Evolutionary conservation across 2,329 filamentous ascomycete genomes (phyloP), one percentile per base, ranked within the genome.

Genomic region (Truncatella angustata): DNA sequence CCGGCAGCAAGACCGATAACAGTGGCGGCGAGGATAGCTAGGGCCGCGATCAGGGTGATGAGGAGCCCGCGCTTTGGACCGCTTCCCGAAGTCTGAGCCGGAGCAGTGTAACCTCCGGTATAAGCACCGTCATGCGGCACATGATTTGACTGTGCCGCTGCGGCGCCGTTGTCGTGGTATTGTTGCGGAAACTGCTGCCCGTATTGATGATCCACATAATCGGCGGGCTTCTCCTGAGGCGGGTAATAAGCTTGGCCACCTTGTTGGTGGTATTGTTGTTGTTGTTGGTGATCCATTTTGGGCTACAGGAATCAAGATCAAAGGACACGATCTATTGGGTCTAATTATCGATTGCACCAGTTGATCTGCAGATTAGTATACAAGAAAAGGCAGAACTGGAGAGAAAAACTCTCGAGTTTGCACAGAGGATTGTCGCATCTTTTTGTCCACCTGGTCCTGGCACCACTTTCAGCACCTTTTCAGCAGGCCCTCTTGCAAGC

Each of bases 1-100:
- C 64, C 63, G 14, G 63, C 63, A 37, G 55, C 53, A n/a, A 66
- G 59, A 7, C 64, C 64, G 30, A 66, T 62, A 40, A 64, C 60
- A 26, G 55, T 28, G 18, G 58, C 35, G 3, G 63, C 49, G 16
- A 66, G 54, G n/a, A 66, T 12, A 18, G 54, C 39, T 4, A 57
- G 12, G 4, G 56, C 48, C 21, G 34, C 51, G n/a, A 62, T 14
- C 20, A 60, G 39, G 18, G 24, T 39, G 18, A 61, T 28, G 34
- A 54, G 59, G 16, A 61, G 26, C 34, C 57, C 54, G 14, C 58
- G 56, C 30, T 59, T 63, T 30, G 59, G 52, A 16, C 50, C 56
- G 36, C 58, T 30, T 23, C 53, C 45, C 6, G 48, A 14, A 5
- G 36, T 20, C 5, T 21, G 35, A 32, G 35, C 21, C 16, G 23